Conservation (phyloP, 2,329 filamentous ascomycete species). For the Didymella segeticola region DNA sequence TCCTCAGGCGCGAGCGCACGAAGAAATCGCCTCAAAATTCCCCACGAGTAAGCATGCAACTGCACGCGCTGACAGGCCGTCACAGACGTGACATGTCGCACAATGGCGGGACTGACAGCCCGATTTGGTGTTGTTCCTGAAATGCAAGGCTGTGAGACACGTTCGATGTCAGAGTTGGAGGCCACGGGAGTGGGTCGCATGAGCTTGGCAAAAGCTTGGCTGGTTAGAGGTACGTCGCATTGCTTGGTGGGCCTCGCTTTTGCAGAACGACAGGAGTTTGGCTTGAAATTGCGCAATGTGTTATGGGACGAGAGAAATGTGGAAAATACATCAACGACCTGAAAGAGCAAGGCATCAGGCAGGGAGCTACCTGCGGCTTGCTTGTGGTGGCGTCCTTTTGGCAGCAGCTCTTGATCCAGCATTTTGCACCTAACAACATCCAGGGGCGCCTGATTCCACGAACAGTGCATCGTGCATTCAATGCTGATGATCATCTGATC, state of each 20-base stretch:
- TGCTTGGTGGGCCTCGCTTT: not conserved
- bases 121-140: constrained; percentile 8
- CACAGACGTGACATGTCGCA: constrained; percentile 25
- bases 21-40: constrained; percentile 6
- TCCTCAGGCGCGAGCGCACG: constrained; percentile 10
- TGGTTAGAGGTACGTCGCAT: constrained; percentile 18
- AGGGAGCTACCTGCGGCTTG: too few species aligned
- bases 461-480: not conserved
- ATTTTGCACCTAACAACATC: too few species aligned
- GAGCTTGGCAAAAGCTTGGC: constrained; percentile 31
- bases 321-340: too few species aligned
- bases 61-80: constrained; percentile 10
- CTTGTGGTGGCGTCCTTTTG: not conserved
- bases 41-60: constrained; percentile 21
- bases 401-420: not conserved
- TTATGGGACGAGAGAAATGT: not conserved
- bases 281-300: not conserved
- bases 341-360: too few species aligned
- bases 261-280: not conserved
- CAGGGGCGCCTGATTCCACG: too few species aligned
- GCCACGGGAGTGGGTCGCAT: constrained; percentile 20
- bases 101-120: constrained; percentile 12
- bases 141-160: constrained; percentile 27
- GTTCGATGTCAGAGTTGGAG: constrained; percentile 24
- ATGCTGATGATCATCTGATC: not conserved